Evolutionary conservation across 805 yeast species (phyloP).

Genomic region (Kregervanrija fluxuum): DNA sequence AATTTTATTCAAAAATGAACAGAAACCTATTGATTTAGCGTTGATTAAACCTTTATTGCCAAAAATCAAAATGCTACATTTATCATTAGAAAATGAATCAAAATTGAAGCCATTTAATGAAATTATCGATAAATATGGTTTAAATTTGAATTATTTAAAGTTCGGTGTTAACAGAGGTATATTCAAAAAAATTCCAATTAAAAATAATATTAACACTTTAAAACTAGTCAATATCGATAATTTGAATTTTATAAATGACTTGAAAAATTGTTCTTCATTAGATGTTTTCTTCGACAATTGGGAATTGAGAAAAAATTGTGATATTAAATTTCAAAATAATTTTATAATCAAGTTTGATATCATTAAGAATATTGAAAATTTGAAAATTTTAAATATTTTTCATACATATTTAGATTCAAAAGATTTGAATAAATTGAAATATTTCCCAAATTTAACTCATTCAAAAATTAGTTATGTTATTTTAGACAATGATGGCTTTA

Average conservation of each 20-base stretch:
- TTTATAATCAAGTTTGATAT: constrained; percentile 20
- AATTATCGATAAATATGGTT: constrained; percentile 19
- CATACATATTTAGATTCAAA: constrained; percentile 24
- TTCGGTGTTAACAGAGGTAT: constrained; percentile 26
- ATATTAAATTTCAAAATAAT: constrained; percentile 17
- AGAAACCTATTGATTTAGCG: constrained; percentile 23
- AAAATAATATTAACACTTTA: constrained; percentile 18
- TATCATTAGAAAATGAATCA: constrained; percentile 23
- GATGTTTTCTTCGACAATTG: constrained; percentile 27
- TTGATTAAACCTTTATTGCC: constrained; percentile 21
- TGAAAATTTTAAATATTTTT: constrained; percentile 21
- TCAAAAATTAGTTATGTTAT: constrained; percentile 25
- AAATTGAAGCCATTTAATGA: constrained; percentile 24
- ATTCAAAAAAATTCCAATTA: constrained; percentile 19
- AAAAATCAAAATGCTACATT: constrained; percentile 21
- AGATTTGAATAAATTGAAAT: constrained; percentile 19
- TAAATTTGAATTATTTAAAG: constrained; percentile 18
- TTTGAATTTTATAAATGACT: constrained; percentile 20
- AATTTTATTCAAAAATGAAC: constrained; percentile 25
- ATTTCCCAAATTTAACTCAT: constrained; percentile 23
- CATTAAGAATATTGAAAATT: constrained; percentile 11
- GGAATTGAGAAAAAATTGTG: constrained; percentile 24
- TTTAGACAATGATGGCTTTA: constrained; percentile 23
- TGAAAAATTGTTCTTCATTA: constrained; percentile 17
- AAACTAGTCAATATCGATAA: constrained; percentile 25